Base-by-base conservation (phyloP, 2,329 filamentous ascomycete genomes). In the Fusarium sp. region DNA sequence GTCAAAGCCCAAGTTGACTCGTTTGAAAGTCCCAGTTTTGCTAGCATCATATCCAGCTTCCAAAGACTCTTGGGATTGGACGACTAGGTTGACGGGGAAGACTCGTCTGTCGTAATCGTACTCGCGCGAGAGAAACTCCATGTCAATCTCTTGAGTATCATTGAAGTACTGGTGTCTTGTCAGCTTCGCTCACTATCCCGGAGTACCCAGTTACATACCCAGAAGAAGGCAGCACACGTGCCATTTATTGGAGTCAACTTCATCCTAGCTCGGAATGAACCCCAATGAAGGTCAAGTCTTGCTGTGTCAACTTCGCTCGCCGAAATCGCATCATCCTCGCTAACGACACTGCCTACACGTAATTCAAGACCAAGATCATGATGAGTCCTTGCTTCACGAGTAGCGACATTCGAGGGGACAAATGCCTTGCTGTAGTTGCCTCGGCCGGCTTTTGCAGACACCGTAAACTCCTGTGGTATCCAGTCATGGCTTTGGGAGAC, bases 161-260 rank as follows among this genome's bases (percentile, higher is more conserved):
- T 92, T 91, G 76, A 85, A 86, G 74, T 91, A 93, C 89, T 91
- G 31, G 25, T 35, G 31, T 31, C 8, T 25, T 25, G 35, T 59
- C 34, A 60, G 44, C 45, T 40, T 40, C 19, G 5, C 29, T 10
- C 22, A 31, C 12, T 31, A 28, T 40, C 28, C 25, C n/a, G 22
- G 29, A 25, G n/a, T 40, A n/a, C 41, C 13, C n/a, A 25, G 11
- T 19, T 24, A 70, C 78, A 68, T 72, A 91, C 88, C 87, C 90
- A 94, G 76, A 93, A 93, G 77, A 93, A 93, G 7, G 90, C 90
- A 28, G 85, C 87, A 73, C 91, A 93, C 1, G 91, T 93, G 25
- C 90, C 90, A 2, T 80, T 76, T 7, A 84, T 77, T 35, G 76
- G 76, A 0, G 87, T 86, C 53, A 89, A 74, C 75, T 86, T 89